Percentiles rank a stretch among this genome's conserved stretches.
phyloP scores from a whole-genome alignment of 2,329 filamentous ascomycete genomes.

The Ophiostoma sp. region DNA sequence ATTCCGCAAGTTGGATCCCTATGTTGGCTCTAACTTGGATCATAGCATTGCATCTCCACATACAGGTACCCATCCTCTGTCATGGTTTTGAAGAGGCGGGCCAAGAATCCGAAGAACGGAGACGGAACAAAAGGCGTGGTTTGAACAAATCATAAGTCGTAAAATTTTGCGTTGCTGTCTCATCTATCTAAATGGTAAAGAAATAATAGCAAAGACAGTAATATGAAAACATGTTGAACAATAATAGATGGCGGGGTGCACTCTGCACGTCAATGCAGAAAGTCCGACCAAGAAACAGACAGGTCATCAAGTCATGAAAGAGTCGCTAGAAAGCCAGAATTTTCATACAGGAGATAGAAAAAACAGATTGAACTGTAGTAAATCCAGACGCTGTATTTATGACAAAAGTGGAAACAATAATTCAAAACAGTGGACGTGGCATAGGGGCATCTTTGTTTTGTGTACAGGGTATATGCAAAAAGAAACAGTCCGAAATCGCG shows the following conservation, averaged over 20 bases:
- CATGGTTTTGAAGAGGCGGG: background rate
- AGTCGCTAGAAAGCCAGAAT: background rate
- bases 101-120: background rate
- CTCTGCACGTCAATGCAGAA: background rate
- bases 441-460: background rate
- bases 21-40: too few relatives aligned
- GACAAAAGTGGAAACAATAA: background rate
- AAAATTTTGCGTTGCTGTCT: background rate
- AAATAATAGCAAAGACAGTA: background rate
- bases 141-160: background rate
- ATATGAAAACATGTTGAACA: background rate
- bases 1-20: too few relatives aligned
- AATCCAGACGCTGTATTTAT: background rate
- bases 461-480: conserved; percentile 5
- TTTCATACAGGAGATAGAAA: background rate
- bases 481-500: background rate
- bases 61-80: background rate
- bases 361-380: background rate
- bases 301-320: background rate
- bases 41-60: too few relatives aligned
- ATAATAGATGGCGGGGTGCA: background rate
- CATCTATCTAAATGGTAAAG: conserved; percentile 8
- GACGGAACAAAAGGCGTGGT: background rate
- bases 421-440: background rate
- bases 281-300: background rate